Evolutionary conservation across 1,139 yeast genomes (phyloP), one percentile per base, ranked within the genome.

Genomic region (Groenewaldozyma sp.): DNA sequence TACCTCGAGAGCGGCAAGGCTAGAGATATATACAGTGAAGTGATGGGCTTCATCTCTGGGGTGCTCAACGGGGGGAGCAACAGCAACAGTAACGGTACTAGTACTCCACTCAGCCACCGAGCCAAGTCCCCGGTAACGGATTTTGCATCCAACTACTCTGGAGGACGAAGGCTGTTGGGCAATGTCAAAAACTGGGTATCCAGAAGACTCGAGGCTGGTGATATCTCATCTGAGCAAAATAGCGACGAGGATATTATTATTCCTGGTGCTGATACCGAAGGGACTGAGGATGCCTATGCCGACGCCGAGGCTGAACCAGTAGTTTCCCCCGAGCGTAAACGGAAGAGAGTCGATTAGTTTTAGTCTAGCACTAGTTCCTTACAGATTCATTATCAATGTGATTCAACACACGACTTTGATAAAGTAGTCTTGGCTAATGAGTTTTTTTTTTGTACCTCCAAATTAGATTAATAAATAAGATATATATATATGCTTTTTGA

Each of bases 21-120:
- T 5, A 76, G 78, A 54, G 95, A 86, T 59, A 65, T 86, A 43
- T 84, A 86, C 59, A 78, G 82, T 49, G 94, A 87, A 57, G 76
- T 81, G 51, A 64, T 86, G 58, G 67, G 68, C 57, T 73, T 69
- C 65, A 67, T 53, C 34, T 45, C 54, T 3, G 50, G 45, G 13
- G 51, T 50, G 13, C 40, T 46, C 17, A 37, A 40, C 20, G 38
- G 33, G 28, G 33, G 4, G 13, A 28, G 20, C 13, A 34, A 28
- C 35, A 43, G 26, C 31, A 32, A 38, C 19, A 45, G 44, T 14
- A 38, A 35, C 17, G 49, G 42, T 24, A 42, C 44, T 28, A 46
- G 40, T 14, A 35, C 45, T 16, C 43, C 43, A 11, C n/a, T n/a
- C n/a, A n/a, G n/a, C n/a, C 16, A 37, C 16, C 37, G 50, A 20